Conservation (phyloP, 2,329 filamentous ascomycete genomes). For the Fusarium mexicanum region DNA sequence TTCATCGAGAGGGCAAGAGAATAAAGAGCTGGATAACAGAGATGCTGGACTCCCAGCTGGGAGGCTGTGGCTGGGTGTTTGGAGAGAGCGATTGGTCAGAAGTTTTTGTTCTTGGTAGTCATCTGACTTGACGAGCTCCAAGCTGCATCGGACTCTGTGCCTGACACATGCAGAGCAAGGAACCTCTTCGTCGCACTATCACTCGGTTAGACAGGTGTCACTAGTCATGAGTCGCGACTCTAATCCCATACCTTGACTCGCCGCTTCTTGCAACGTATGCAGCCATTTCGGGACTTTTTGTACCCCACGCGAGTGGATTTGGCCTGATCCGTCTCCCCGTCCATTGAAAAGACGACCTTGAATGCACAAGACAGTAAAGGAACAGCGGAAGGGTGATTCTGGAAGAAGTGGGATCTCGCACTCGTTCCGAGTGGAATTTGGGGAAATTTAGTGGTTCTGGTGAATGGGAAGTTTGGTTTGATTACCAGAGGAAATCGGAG, state of each 20-base stretch:
- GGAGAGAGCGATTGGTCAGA: not conserved
- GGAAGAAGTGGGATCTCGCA: not conserved
- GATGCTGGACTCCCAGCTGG: constrained; percentile 5
- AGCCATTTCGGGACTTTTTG: constrained; percentile 33
- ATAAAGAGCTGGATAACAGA: constrained; percentile 6
- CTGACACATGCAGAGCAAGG: constrained; percentile 24
- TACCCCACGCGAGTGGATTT: constrained; percentile 25
- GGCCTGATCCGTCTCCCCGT: not conserved
- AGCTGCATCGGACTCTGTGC: constrained; percentile 21
- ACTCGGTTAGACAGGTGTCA: not conserved
- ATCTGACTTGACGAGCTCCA: not conserved
- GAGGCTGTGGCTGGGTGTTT: not conserved
- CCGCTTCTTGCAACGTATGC: constrained; percentile 23
- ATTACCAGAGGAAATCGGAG: not conserved
- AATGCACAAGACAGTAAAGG: not conserved
- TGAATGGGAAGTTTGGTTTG: not conserved
- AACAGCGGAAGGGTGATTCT: not conserved
- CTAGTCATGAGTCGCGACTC: not conserved
- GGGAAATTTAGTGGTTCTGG: not conserved
- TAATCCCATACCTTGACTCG: constrained; percentile 12
- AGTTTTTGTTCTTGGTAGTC: not conserved
- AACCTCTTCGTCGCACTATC: constrained; percentile 20
- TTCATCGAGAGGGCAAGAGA: not conserved
- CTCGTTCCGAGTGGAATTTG: constrained; percentile 13
- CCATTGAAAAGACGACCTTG: not conserved